These are phyloP conservation scores for Aureobasidium lini DNA, from an alignment of 2,329 filamentous ascomycete species.

Conservation along the genomic window DNA sequence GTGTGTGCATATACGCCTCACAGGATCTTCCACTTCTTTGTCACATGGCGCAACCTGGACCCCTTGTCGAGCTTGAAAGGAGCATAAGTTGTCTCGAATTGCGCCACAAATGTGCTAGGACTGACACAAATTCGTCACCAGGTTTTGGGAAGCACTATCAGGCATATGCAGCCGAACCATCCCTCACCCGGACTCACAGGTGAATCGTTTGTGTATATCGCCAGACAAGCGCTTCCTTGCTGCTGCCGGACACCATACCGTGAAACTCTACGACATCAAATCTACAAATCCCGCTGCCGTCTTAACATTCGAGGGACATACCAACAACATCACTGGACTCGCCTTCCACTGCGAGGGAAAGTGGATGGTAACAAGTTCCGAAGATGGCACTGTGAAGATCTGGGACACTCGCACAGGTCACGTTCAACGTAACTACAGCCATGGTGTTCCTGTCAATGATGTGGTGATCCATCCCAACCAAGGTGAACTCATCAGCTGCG, in stretches of 20 bases:
- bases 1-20: conserved; percentile 17
- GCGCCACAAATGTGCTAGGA: not conserved
- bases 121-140: conserved; percentile 30
- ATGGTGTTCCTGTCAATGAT: conserved; percentile 85
- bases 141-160: conserved; percentile 97
- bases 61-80: not conserved
- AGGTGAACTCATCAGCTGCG: conserved; percentile 94
- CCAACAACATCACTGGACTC: conserved; percentile 89
- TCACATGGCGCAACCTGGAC: conserved; percentile 1
- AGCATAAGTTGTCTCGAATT: not conserved
- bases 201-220: conserved; percentile 96
- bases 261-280: conserved; percentile 98
- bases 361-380: conserved; percentile 98
- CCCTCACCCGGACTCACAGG: conserved; percentile 94
- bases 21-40: conserved; percentile 3
- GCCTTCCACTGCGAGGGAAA: conserved; percentile 98
- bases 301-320: conserved; percentile 91
- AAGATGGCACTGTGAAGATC: conserved; percentile 94
- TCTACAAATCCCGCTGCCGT: conserved; percentile 93
- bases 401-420: conserved; percentile 85
- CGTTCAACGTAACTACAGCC: conserved; percentile 87
- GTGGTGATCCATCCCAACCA: conserved; percentile 99
- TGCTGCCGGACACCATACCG: conserved; percentile 70
- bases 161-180: conserved; percentile 98
- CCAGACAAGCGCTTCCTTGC: conserved; percentile 95